A percentile compares a stretch with the other conserved stretches of the same genome.
Evolutionary conservation across 768 basidiomycete genomes (phyloP).

Genomic region (Rhizopogon roseolus): DNA sequence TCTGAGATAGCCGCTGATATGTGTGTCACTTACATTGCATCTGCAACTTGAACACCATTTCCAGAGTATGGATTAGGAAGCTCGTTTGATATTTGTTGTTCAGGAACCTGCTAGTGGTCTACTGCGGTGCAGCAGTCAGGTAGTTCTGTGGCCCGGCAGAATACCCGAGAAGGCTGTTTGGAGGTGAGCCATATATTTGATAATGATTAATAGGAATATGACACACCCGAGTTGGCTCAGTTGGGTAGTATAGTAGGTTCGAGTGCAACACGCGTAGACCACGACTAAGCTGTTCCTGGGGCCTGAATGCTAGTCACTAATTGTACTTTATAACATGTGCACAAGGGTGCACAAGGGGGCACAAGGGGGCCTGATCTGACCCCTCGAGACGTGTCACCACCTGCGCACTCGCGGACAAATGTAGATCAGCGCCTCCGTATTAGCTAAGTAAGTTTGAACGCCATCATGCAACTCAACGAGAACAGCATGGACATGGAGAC

Average conservation of each 20-base stretch:
- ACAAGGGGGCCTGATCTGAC: no score
- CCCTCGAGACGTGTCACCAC: no score
- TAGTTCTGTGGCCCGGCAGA: not conserved
- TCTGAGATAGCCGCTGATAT: not conserved
- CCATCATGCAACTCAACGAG: no score
- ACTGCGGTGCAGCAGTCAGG: not conserved
- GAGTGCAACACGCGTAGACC: not conserved
- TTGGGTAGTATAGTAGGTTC: no score
- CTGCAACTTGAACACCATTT: not conserved
- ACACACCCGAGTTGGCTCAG: not conserved
- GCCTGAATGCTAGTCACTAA: not conserved
- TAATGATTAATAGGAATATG: not conserved
- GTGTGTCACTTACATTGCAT: not conserved
- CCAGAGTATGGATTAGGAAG: not conserved
- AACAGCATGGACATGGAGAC: no score
- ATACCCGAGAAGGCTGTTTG: not conserved
- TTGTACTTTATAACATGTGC: not conserved
- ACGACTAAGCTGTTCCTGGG: not conserved
- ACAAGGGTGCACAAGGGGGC: no score
- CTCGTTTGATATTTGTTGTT: not conserved
- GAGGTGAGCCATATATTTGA: not conserved
- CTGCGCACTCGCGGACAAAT: no score
- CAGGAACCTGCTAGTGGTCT: not conserved
- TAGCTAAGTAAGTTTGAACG: no score
- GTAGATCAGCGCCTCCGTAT: no score